These are phyloP conservation scores for Fraxinus americana DNA, from an alignment of 257 asterid species.

Conservation along the genomic window DNA sequence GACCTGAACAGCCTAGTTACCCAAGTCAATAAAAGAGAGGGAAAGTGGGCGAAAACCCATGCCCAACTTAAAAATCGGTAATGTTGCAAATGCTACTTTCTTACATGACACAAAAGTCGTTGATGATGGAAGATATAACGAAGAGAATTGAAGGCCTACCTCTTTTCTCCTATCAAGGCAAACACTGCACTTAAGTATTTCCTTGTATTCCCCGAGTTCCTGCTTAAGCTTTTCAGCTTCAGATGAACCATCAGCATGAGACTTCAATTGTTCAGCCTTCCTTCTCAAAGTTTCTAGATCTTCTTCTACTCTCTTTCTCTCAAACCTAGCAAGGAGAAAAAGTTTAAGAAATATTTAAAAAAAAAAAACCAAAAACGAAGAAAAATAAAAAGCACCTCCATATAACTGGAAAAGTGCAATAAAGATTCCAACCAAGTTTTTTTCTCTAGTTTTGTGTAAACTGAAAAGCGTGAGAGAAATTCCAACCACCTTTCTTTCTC, in stretches of 20 bases:
- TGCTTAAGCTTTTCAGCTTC: constrained; percentile 69
- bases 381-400: neutral
- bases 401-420: neutral
- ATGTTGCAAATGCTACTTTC: neutral
- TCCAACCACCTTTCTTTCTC: constrained; percentile 80
- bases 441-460: neutral
- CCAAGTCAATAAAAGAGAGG: neutral
- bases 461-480: constrained; percentile 11
- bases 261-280: constrained; percentile 59
- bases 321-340: constrained; percentile 51
- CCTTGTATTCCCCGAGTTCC: constrained; percentile 83
- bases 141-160: constrained; percentile 45
- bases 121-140: neutral
- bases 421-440: neutral
- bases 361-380: neutral
- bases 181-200: constrained; percentile 84
- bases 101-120: neutral
- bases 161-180: constrained; percentile 93
- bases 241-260: constrained; percentile 66
- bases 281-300: constrained; percentile 70
- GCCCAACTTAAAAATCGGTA: neutral
- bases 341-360: neutral
- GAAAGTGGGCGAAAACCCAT: neutral
- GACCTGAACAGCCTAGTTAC: neutral
- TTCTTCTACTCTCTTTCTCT: constrained; percentile 86